These are phyloP conservation scores for Picea abies DNA, from an alignment of 83 land plant genomes.

Conservation along the genomic window DNA sequence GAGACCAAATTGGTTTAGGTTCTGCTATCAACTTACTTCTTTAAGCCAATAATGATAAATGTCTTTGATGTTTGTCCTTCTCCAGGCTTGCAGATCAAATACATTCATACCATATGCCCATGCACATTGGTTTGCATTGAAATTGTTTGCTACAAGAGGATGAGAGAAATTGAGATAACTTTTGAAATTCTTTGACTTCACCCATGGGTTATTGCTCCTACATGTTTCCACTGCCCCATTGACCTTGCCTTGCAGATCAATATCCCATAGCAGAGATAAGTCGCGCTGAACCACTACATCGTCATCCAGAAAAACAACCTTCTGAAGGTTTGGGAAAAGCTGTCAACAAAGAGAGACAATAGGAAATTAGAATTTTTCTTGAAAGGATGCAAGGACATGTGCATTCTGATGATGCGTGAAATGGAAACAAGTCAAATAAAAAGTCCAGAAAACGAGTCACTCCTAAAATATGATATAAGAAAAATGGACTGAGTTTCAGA, in stretches of 20 bases:
- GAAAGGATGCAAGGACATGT: too few relatives aligned
- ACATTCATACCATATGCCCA: constrained; percentile 89
- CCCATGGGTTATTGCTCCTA: constrained; percentile 42
- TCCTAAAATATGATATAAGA: too few relatives aligned
- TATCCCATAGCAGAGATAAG: constrained; percentile 65
- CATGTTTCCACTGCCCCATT: constrained; percentile 80
- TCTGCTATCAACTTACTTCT: constrained; percentile 39
- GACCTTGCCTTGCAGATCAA: constrained; percentile 77
- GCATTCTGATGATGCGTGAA: too few relatives aligned
- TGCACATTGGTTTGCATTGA: constrained; percentile 54
- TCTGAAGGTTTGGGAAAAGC: constrained; percentile 87
- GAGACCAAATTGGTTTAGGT: background rate
- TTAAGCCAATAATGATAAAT: constrained; percentile 74
- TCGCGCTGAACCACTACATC: constrained; percentile 90
- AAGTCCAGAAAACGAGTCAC: too few relatives aligned
- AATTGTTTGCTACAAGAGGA: constrained; percentile 36
- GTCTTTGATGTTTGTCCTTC: constrained; percentile 59
- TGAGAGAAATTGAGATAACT: constrained; percentile 74
- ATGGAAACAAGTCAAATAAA: too few relatives aligned
- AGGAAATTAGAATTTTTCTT: too few relatives aligned
- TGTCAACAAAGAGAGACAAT: constrained; percentile 22
- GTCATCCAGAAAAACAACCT: constrained; percentile 87
- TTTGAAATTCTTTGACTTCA: constrained; percentile 40
- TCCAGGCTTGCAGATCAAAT: constrained; percentile 75
- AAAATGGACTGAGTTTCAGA: too few relatives aligned